Percentiles rank a stretch among this genome's conserved stretches.
Conservation (phyloP, 108 stramenopile species). For the Poteriospumella lacustris region DNA sequence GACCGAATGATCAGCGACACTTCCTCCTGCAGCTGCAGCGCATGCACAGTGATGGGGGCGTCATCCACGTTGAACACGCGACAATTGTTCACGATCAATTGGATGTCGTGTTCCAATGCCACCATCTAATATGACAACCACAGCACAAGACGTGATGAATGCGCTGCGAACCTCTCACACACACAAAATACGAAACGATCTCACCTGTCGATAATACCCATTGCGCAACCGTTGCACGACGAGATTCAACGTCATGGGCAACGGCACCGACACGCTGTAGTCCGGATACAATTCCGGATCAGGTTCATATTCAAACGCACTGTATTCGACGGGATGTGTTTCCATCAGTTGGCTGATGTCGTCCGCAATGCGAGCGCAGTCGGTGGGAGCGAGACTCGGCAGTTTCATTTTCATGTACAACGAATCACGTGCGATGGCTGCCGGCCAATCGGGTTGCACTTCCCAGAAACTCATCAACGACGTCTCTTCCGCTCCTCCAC, state of each 20-base stretch:
- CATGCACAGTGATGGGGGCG: neutral
- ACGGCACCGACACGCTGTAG: neutral
- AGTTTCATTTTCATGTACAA: too few relatives aligned
- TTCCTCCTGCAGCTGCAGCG: too few relatives aligned
- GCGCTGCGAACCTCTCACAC: neutral
- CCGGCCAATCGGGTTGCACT: too few relatives aligned
- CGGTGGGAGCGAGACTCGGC: neutral
- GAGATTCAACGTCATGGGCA: constrained; percentile 5
- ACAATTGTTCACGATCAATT: constrained; percentile 14
- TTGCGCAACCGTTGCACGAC: neutral
- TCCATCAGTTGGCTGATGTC: neutral
- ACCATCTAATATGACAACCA: neutral
- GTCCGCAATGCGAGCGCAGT: neutral
- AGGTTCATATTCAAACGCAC: constrained; percentile 2
- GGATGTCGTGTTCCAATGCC: neutral
- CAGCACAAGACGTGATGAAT: neutral
- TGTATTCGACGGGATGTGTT: neutral
- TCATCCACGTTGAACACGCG: neutral
- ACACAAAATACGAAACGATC: neutral
- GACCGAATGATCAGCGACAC: too few relatives aligned
- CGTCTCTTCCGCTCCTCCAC: too few relatives aligned
- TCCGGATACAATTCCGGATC: neutral
- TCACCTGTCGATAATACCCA: constrained; percentile 26
- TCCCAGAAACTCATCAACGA: too few relatives aligned
- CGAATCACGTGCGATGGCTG: too few relatives aligned